Evolutionary conservation across 352 stramenopile species (phyloP).

Genomic region (Pythium biforme): DNA sequence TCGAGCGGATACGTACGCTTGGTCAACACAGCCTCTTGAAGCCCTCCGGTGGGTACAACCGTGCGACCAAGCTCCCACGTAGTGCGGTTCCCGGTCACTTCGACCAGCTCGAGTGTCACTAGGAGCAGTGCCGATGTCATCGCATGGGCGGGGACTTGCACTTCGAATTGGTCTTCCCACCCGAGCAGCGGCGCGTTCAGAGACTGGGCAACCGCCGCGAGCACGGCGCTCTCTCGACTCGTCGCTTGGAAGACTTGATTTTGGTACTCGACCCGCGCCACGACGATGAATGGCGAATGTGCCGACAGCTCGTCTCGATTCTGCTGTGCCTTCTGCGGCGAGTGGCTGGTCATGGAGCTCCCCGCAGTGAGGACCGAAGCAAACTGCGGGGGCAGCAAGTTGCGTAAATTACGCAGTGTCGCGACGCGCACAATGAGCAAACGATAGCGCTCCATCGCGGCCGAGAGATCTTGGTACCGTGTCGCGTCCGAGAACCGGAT

Average conservation of each 20-base stretch:
- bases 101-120: conserved; percentile 46
- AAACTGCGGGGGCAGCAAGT: conserved; percentile 34
- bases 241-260: conserved; percentile 42
- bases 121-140: conserved; percentile 33
- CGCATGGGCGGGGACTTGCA: conserved; percentile 33
- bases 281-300: conserved; percentile 37
- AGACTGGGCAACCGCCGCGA: conserved; percentile 29
- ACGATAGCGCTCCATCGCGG: conserved; percentile 43
- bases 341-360: not conserved
- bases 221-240: conserved; percentile 44
- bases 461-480: conserved; percentile 36
- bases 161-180: conserved; percentile 70
- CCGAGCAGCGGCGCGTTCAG: conserved; percentile 29
- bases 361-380: conserved; percentile 4
- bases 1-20: conserved; percentile 37
- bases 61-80: conserved; percentile 45
- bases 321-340: conserved; percentile 24
- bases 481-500: conserved; percentile 51
- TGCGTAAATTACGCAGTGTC: conserved; percentile 44
- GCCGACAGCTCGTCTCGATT: conserved; percentile 30
- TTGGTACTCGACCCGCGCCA: conserved; percentile 44
- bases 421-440: conserved; percentile 52
- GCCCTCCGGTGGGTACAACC: conserved; percentile 31
- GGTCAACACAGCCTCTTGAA: conserved; percentile 43
- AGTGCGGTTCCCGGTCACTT: conserved; percentile 32